A percentile compares a stretch with the other conserved stretches of the same genome.
These are phyloP conservation scores for Coelastrella sp. DNA, from an alignment of 139 green algal species.

Conservation along the genomic window DNA sequence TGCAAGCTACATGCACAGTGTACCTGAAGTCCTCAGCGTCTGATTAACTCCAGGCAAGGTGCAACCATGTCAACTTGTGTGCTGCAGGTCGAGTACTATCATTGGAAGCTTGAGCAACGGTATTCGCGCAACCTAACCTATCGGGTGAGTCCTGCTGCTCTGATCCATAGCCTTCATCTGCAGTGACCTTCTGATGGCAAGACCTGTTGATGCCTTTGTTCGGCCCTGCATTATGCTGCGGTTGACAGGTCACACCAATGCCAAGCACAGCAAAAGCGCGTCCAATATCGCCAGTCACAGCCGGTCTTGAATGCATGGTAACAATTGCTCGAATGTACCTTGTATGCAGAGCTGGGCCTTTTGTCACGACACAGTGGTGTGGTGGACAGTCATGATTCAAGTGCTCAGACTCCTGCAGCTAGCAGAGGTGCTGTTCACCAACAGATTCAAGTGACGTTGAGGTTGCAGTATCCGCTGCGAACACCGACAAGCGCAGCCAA, in stretches of 20 bases:
- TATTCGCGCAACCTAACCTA: slow-evolving; percentile 39
- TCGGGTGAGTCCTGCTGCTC: background rate
- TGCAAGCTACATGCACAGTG: background rate
- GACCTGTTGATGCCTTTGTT: no score
- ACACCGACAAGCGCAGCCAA: background rate
- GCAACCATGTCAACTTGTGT: background rate
- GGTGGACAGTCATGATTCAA: slow-evolving; percentile 32
- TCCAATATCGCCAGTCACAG: no score
- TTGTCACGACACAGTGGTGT: slow-evolving; percentile 38
- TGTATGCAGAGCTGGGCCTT: slow-evolving; percentile 24
- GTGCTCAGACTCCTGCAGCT: slow-evolving; percentile 48
- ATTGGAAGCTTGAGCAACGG: slow-evolving; percentile 43
- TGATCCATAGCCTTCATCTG: no score
- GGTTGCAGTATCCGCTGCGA: background rate
- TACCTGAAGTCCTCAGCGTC: background rate
- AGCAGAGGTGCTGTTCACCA: background rate
- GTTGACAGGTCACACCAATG: no score
- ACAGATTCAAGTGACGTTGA: background rate
- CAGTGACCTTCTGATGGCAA: no score
- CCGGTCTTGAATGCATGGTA: no score
- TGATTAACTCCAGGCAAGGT: background rate
- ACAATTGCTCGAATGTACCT: no score
- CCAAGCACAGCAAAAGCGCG: no score
- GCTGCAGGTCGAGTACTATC: slow-evolving; percentile 26
- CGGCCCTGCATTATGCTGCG: no score